Base-by-base conservation (phyloP, 352 stramenopile genomes). In the Pythium angustatum region DNA sequence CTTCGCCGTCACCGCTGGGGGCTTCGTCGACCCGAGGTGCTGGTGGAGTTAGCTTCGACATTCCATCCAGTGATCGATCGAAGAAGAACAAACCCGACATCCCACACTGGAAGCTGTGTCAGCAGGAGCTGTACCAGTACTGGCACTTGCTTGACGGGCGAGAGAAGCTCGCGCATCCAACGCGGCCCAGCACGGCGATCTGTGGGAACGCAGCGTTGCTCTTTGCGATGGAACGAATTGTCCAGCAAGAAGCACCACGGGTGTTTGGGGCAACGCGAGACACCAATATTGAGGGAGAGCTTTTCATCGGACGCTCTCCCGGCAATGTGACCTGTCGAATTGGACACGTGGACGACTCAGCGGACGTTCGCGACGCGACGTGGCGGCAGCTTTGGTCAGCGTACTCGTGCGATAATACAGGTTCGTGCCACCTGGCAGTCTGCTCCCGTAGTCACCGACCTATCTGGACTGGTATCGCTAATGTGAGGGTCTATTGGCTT, bases 121-220 rank as follows among this genome's bases (percentile, higher is more conserved):
- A 60, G 27, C 53, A 70, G 11, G 62, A 53, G 12, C 34, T 79
- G n/a, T 69, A 68, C 27, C 52, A 79, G 26, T 78, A 85, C 36
- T 64, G 90, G 27, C 82, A 88, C 43, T 44, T 81, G 19, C 27
- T 76, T 3, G 77, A 78, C n/a, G 85, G 85, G 2, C 58, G 87
- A 21, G 66, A 69, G 10, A 88, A 87, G 44, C 60, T 88, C 9
- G 41, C 47, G 8, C 69, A 72, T n/a, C n/a, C 65, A 7, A 48
- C 34, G 2, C 78, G 73, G n/a, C 78, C 84, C 1, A 90, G 79
- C 59, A 93, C 84, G 15, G 77, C 73, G 5, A 76, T 81, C 47
- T 90, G 88, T 36, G 84, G 84, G 3, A 93, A 91, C 59, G 75
- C 72, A 47, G 72, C 81, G 7, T n/a, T 90, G 27, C 53, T 88